A percentile compares a stretch with the other conserved stretches of the same genome.
These are phyloP conservation scores for Penicillium sp. DNA, from an alignment of 2,329 filamentous ascomycete genomes.

Conservation along the genomic window DNA sequence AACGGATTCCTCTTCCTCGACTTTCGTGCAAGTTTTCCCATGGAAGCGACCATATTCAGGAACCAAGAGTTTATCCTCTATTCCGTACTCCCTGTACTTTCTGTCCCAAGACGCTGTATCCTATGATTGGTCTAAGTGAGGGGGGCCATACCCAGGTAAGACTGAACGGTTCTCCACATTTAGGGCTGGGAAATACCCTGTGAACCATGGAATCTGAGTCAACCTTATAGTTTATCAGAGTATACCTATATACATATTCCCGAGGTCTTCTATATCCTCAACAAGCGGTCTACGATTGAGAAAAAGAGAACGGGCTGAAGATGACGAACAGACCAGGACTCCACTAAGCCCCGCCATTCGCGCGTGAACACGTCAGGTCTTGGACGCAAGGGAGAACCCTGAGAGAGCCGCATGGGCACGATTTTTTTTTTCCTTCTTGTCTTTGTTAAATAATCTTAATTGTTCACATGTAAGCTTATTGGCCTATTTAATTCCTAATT, in stretches of 20 bases:
- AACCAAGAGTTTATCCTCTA: neutral
- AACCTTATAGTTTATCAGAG: neutral
- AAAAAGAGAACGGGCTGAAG: neutral
- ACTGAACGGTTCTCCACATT: slow-evolving; percentile 3
- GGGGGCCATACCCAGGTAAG: neutral
- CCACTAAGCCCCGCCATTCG: slow-evolving; percentile 27
- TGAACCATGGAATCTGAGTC: slow-evolving; percentile 6
- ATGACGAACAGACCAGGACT: neutral
- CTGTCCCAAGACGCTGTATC: neutral
- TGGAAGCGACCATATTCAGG: neutral
- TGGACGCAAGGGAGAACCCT: slow-evolving; percentile 14
- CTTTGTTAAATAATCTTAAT: slow-evolving; percentile 14
- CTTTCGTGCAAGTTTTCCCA: too few relatives aligned
- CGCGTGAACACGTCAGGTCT: slow-evolving; percentile 28
- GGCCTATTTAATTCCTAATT: slow-evolving; percentile 1
- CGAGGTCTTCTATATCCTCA: neutral
- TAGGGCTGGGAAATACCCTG: slow-evolving; percentile 1
- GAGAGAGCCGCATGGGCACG: slow-evolving; percentile 28
- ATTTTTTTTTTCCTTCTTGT: slow-evolving; percentile 1
- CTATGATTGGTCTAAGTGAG: neutral
- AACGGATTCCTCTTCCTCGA: neutral
- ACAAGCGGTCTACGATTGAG: neutral
- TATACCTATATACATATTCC: neutral
- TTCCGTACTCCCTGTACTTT: neutral
- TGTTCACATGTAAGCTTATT: slow-evolving; percentile 9